Percentiles rank a stretch among this genome's conserved stretches.
Evolutionary conservation across 139 green algal species (phyloP).

Genomic region (Microglena sp.): DNA sequence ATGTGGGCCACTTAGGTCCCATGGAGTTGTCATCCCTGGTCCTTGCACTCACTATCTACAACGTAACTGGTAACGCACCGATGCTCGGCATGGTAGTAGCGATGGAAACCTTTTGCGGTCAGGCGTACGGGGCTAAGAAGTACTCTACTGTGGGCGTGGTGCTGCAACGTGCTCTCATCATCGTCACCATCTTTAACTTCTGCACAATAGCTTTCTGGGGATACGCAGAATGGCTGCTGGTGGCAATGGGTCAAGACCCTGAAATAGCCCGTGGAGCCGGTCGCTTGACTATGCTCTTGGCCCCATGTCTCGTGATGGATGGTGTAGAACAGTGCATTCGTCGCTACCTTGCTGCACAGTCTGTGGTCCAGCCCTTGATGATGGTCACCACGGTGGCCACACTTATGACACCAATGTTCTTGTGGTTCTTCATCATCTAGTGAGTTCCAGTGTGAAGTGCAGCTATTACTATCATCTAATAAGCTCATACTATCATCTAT

Average conservation of each 20-base stretch:
- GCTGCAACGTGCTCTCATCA: conserved; percentile 38
- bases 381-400: conserved; percentile 43
- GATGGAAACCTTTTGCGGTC: conserved; percentile 54
- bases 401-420: conserved; percentile 38
- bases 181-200: conserved; percentile 36
- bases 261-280: conserved; percentile 30
- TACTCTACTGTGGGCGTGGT: conserved; percentile 34
- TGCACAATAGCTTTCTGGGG: conserved; percentile 21
- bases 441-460: conserved; percentile 14
- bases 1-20: conserved; percentile 38
- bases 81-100: conserved; percentile 45
- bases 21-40: conserved; percentile 40
- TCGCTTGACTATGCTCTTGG: conserved; percentile 38
- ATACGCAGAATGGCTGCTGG: conserved; percentile 25
- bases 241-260: conserved; percentile 39
- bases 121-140: conserved; percentile 39
- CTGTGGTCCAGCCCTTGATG: conserved; percentile 45
- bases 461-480: no score
- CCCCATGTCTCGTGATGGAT: conserved; percentile 28
- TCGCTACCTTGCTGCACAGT: conserved; percentile 33
- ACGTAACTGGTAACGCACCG: conserved; percentile 44
- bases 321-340: conserved; percentile 30
- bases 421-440: conserved; percentile 46
- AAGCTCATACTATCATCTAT: no score
- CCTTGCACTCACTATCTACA: conserved; percentile 49